phyloP scores from a whole-genome alignment of 202 grass and related monocot species.

The Setaria viridis region DNA sequence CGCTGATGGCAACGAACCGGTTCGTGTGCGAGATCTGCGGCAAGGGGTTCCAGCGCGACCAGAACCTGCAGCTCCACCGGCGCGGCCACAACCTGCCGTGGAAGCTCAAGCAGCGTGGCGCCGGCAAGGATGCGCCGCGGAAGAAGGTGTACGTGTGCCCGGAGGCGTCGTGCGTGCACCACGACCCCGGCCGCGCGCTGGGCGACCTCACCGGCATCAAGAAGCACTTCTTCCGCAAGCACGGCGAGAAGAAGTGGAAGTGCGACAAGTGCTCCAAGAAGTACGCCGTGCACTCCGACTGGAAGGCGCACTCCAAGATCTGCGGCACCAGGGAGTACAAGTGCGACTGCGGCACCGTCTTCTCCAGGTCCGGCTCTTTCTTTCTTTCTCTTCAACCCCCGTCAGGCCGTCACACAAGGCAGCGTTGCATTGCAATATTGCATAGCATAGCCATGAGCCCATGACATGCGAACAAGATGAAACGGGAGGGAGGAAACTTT shows the following conservation, averaged over 20 bases:
- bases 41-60: constrained; percentile 91
- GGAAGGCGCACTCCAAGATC: constrained; percentile 95
- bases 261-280: constrained; percentile 98
- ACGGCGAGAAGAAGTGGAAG: constrained; percentile 99
- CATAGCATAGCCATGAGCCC: not conserved
- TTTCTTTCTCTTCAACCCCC: not conserved
- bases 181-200: constrained; percentile 78
- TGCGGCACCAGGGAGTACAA: constrained; percentile 91
- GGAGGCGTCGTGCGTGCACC: constrained; percentile 79
- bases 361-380: constrained; percentile 61
- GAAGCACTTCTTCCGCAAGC: constrained; percentile 98
- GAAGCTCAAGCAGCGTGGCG: constrained; percentile 84
- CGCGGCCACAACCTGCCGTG: constrained; percentile 97
- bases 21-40: constrained; percentile 97
- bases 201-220: constrained; percentile 93
- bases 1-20: constrained; percentile 91
- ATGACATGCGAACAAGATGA: constrained; percentile 28
- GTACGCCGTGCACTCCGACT: constrained; percentile 95
- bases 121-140: constrained; percentile 61
- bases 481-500: not conserved
- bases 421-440: not conserved
- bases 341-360: constrained; percentile 90
- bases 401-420: constrained; percentile 18
- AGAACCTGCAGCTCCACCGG: constrained; percentile 96
- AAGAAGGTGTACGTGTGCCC: constrained; percentile 97